Base-by-base conservation (phyloP, 306 rosid genomes). In the Fragaria nilgerrensis region DNA sequence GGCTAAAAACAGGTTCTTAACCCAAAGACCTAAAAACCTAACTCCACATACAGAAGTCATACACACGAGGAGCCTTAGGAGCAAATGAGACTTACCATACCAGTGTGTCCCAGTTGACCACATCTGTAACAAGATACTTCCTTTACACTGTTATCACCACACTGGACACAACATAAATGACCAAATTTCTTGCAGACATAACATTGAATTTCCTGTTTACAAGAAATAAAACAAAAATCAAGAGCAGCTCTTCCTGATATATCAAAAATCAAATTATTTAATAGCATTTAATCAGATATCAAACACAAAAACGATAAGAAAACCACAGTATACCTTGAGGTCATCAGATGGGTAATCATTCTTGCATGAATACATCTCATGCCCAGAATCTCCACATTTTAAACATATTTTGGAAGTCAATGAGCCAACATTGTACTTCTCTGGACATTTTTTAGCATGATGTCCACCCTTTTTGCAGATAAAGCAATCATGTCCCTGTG, bases 51-150 rank as follows among this genome's bases (percentile, higher is more conserved):
- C 0, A 49, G 52, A 47, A 9, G 23, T 20, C 29, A 49, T 48
- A 32, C 56, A 45, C 36, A 5, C 17, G 2, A 53, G 5, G 16
- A 16, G 23, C 5, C 68, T 63, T 32, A 7, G 68, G 12, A 63
- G 68, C 20, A 41, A 41, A 55, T 45, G 74, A 39, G 71, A 86
- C 97, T 89, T 86, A 95, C 99, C 98, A 85, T 78, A 76, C 99
- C 98, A 23, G 94, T 81, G 79, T 95, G 99, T 22, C 99, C 99
- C 75, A 83, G 52, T 74, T 80, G 85, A 53, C 99, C 98, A 72
- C 99, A 95, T 86, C 78, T 91, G 80, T 90, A 95, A 84, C 98
- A 95, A 44, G 97, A 95, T 84, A 90, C 45, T 77, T 82, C 93
- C 84, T 84, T 72, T 0, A 75, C 37, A 32, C 56, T 74, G 68